Evolutionary conservation across 352 stramenopile genomes (phyloP).

Genomic region (Phytopythium helicoides): DNA sequence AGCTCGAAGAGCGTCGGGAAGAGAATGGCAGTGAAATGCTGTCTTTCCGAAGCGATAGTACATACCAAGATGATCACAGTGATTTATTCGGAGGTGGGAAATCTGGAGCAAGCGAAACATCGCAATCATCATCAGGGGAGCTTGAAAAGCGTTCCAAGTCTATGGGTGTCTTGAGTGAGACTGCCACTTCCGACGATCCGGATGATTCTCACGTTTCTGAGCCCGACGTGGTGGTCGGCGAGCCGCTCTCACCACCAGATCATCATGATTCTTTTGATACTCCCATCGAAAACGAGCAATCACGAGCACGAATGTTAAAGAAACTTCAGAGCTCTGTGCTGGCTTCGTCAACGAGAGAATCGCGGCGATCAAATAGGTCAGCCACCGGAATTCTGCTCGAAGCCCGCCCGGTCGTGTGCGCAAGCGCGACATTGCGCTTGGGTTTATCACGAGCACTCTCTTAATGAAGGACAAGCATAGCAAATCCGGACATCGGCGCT

Average conservation of each 20-base stretch:
- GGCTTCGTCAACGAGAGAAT: slow-evolving; percentile 7
- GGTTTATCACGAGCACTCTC: slow-evolving; percentile 31
- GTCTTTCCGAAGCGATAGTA: slow-evolving; percentile 37
- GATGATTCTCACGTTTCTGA: slow-evolving; percentile 18
- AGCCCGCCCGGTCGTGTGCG: slow-evolving; percentile 27
- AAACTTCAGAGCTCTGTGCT: slow-evolving; percentile 57
- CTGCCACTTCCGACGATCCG: background rate
- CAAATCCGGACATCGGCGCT: background rate
- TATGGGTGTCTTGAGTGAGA: slow-evolving; percentile 3
- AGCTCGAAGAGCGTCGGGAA: slow-evolving; percentile 30
- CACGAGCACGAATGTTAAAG: slow-evolving; percentile 58
- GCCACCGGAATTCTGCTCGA: slow-evolving; percentile 10
- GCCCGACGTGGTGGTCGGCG: slow-evolving; percentile 25
- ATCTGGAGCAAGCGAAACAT: background rate
- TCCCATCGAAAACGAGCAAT: slow-evolving; percentile 61
- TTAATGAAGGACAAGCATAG: slow-evolving; percentile 9
- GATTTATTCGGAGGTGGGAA: slow-evolving; percentile 1
- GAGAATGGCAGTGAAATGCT: slow-evolving; percentile 28
- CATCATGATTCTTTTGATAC: slow-evolving; percentile 38
- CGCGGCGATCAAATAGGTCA: too few relatives aligned
- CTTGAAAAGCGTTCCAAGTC: slow-evolving; percentile 5
- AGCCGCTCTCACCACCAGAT: slow-evolving; percentile 33
- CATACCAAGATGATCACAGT: slow-evolving; percentile 8
- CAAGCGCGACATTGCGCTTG: slow-evolving; percentile 68
- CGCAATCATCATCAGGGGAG: slow-evolving; percentile 2